A percentile compares a stretch with the other conserved stretches of the same genome.
phyloP scores from a whole-genome alignment of 768 basidiomycete species.

The Podaxis carcinomalis region DNA sequence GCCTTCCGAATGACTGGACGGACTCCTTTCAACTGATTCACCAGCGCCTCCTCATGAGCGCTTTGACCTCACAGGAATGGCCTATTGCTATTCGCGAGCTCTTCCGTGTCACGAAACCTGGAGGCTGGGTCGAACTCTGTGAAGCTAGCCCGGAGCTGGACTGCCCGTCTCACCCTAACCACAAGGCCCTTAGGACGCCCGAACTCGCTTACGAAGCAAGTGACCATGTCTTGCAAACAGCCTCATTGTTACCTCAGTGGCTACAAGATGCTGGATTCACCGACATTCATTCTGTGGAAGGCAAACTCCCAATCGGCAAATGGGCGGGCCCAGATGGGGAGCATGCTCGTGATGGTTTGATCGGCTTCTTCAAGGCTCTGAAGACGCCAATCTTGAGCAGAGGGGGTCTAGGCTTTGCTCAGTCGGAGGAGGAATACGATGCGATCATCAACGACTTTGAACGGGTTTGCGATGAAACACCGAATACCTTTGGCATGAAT shows the following conservation, averaged over 20 bases:
- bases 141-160: constrained; percentile 9
- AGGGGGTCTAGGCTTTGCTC: constrained; percentile 8
- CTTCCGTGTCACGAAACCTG: constrained; percentile 9
- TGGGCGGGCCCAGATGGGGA: constrained; percentile 15
- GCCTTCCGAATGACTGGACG: constrained; percentile 11
- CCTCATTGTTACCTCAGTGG: constrained; percentile 13
- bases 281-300: constrained; percentile 8
- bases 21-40: constrained; percentile 10
- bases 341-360: not conserved
- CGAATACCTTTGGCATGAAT: constrained; percentile 14
- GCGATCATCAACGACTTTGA: constrained; percentile 10
- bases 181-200: constrained; percentile 5
- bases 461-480: constrained; percentile 17
- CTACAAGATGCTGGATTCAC: not conserved
- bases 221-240: constrained; percentile 9
- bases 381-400: constrained; percentile 9
- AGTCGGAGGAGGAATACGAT: constrained; percentile 11
- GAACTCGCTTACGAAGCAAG: constrained; percentile 7
- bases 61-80: constrained; percentile 11
- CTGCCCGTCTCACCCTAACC: constrained; percentile 9
- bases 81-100: constrained; percentile 5
- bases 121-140: constrained; percentile 12
- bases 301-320: constrained; percentile 7
- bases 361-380: constrained; percentile 10
- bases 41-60: constrained; percentile 11